Conservation (phyloP, 768 basidiomycete species). For the Tricholomella constricta region DNA sequence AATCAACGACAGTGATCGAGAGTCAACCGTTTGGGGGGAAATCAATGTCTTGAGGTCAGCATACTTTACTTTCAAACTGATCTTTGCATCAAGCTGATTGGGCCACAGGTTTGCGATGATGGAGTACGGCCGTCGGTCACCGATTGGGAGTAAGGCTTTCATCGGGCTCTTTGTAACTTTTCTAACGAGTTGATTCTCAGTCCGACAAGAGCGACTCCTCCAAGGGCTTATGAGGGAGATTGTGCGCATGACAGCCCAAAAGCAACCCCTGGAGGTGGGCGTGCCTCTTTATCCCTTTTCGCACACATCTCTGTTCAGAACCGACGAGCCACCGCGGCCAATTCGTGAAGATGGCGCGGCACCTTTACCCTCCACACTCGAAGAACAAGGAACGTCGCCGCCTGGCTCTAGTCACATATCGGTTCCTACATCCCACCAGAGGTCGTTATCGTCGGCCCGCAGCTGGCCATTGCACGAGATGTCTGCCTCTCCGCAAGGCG, state of each 20-base stretch:
- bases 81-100: constrained; percentile 8
- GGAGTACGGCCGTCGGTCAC: constrained; percentile 76
- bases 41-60: constrained; percentile 79
- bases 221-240: constrained; percentile 87
- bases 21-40: constrained; percentile 84
- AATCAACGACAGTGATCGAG: constrained; percentile 69
- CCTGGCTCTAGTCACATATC: constrained; percentile 10
- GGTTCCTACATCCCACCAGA: constrained; percentile 15
- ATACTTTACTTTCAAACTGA: not conserved
- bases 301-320: constrained; percentile 62
- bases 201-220: constrained; percentile 79
- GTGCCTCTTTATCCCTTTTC: constrained; percentile 84
- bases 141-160: constrained; percentile 71
- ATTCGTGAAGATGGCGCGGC: constrained; percentile 34
- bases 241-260: constrained; percentile 78
- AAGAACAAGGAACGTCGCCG: constrained; percentile 23
- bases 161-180: constrained; percentile 1
- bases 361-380: constrained; percentile 43
- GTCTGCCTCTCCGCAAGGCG: constrained; percentile 21
- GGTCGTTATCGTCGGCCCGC: constrained; percentile 4
- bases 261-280: constrained; percentile 77
- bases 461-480: constrained; percentile 29
- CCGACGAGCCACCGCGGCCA: constrained; percentile 37
- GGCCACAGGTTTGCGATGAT: constrained; percentile 75
- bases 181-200: constrained; percentile 37